phyloP scores from a whole-genome alignment of 345 rosid species.

The Eucalyptus tenuipes region DNA sequence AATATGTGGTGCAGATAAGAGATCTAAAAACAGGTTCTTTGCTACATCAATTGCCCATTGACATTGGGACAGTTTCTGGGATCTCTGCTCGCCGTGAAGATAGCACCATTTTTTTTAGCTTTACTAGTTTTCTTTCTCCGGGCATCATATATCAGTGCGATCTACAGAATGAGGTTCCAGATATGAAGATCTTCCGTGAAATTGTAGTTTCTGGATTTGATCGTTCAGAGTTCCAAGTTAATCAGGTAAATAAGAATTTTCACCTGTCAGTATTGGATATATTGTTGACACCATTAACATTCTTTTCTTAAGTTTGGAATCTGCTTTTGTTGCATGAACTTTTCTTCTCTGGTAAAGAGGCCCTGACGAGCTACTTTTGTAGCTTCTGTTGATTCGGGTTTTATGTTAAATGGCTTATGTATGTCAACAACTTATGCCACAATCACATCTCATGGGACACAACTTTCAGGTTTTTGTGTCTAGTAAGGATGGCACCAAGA shows the following conservation, averaged over 20 bases:
- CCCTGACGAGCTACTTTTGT: not conserved
- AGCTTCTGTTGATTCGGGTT: not conserved
- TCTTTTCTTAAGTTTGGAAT: not conserved
- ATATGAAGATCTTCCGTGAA: conserved; percentile 70
- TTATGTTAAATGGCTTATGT: not conserved
- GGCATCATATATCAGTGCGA: conserved; percentile 73
- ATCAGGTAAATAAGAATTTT: conserved; percentile 45
- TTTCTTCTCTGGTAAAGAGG: not conserved
- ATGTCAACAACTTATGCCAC: not conserved
- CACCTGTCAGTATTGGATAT: not conserved
- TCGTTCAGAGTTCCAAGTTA: conserved; percentile 50
- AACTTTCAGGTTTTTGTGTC: conserved; percentile 57
- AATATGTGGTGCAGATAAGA: conserved; percentile 68
- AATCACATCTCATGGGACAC: not conserved
- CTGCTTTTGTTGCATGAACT: not conserved
- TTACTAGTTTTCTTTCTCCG: conserved; percentile 83
- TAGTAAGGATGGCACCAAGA: conserved; percentile 70
- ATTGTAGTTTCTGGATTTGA: conserved; percentile 65
- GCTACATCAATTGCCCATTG: conserved; percentile 67
- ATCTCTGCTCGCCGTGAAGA: conserved; percentile 64
- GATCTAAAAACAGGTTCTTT: conserved; percentile 65
- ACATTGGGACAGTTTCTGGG: conserved; percentile 60
- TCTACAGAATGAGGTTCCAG: conserved; percentile 36
- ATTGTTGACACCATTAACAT: not conserved
- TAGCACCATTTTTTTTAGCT: conserved; percentile 38